Conservation (phyloP, 78 protist genomes). For the Dictyostelium brefeldianum region DNA sequence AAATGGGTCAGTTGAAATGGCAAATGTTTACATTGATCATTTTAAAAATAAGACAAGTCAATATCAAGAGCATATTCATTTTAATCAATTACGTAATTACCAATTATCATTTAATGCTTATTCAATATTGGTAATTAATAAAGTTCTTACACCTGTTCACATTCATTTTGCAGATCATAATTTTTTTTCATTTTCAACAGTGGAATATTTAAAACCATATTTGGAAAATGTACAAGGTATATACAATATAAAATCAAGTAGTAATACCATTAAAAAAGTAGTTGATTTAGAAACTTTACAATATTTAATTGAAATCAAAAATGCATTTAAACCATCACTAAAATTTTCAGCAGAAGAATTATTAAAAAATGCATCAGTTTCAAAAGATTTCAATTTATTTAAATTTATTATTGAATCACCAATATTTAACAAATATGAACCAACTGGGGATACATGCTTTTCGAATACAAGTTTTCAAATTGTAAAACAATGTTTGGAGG, state of each 20-base stretch:
- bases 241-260: not conserved
- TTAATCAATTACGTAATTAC: not conserved
- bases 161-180: not conserved
- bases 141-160: not conserved
- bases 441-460: not conserved
- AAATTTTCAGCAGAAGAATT: not conserved
- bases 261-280: not conserved
- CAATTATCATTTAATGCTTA: not conserved
- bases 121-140: not conserved
- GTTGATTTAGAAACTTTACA: not conserved
- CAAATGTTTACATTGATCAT: not conserved
- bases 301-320: not conserved
- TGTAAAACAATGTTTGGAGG: not conserved
- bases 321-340: not conserved
- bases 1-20: not conserved
- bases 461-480: not conserved
- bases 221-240: not conserved
- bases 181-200: not conserved
- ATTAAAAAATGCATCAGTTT: not conserved
- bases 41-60: not conserved
- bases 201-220: not conserved
- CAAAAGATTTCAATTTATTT: not conserved
- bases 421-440: not conserved
- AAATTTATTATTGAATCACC: not conserved
- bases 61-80: not conserved